Evolutionary conservation across 306 rosid species (phyloP).

Genomic region (Comarum palustre): DNA sequence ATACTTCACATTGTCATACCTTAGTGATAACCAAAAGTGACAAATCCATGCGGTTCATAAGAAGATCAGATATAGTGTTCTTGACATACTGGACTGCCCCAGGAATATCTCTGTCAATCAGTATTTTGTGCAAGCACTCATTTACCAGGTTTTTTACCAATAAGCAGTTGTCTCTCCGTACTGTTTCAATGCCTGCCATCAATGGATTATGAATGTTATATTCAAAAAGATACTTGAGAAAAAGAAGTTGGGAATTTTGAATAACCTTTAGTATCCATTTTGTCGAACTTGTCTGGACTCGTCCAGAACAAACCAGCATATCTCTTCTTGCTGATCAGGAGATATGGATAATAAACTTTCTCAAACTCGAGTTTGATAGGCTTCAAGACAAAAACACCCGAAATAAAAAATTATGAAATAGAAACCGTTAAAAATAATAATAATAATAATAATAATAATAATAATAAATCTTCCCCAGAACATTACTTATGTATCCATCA

Average conservation of each 20-base stretch:
- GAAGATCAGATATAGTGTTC: constrained; percentile 93
- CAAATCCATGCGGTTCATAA: constrained; percentile 94
- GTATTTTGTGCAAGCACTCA: constrained; percentile 83
- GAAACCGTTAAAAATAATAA: constrained; percentile 4
- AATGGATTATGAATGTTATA: constrained; percentile 19
- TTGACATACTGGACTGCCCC: constrained; percentile 93
- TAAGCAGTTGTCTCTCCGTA: constrained; percentile 93
- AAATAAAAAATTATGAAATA: background rate
- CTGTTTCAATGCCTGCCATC: constrained; percentile 85
- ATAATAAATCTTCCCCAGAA: background rate
- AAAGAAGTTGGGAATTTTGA: constrained; percentile 14
- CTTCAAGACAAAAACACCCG: constrained; percentile 44
- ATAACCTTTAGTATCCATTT: constrained; percentile 97
- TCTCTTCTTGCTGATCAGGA: constrained; percentile 95
- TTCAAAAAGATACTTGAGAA: background rate
- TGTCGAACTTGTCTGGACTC: constrained; percentile 67
- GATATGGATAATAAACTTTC: constrained; percentile 91
- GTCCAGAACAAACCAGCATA: constrained; percentile 98
- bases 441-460: too few relatives aligned
- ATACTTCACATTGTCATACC: constrained; percentile 40
- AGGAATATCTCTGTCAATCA: constrained; percentile 80
- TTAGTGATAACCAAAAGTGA: constrained; percentile 93
- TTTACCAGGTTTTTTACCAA: constrained; percentile 92
- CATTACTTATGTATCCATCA: background rate
- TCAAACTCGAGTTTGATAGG: constrained; percentile 98